phyloP scores from a whole-genome alignment of 192 early-diverging fungal species.

The Coemansia sp. region DNA sequence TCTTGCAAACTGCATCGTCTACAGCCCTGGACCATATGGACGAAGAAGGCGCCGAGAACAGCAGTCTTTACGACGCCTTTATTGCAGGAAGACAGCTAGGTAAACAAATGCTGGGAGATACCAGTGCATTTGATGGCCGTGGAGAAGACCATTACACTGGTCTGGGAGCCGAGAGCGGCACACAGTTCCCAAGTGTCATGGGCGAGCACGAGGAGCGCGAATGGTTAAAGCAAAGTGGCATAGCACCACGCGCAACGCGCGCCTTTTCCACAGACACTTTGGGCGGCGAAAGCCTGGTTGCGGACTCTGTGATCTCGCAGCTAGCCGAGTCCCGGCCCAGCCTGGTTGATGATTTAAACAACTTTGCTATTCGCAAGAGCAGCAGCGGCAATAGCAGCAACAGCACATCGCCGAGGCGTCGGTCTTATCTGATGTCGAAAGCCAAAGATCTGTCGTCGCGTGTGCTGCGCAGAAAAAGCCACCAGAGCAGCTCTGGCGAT shows the following conservation, averaged over 20 bases:
- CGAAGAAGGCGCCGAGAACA: constrained; percentile 19
- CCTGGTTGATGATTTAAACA: background rate
- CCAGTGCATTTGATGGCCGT: background rate
- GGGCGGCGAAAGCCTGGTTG: constrained; percentile 3
- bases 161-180: constrained; percentile 15
- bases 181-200: constrained; percentile 36
- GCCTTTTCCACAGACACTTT: constrained; percentile 26
- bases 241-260: constrained; percentile 10
- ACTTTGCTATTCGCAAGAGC: background rate
- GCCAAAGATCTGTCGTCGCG: constrained; percentile 35
- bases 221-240: constrained; percentile 13
- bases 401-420: constrained; percentile 2
- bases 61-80: constrained; percentile 18
- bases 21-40: constrained; percentile 42
- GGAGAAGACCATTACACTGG: constrained; percentile 37
- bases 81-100: constrained; percentile 24
- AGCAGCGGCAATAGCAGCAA: constrained; percentile 1
- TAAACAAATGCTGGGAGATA: constrained; percentile 20
- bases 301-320: constrained; percentile 4
- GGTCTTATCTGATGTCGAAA: constrained; percentile 21
- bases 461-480: constrained; percentile 11
- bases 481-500: background rate
- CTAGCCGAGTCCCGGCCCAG: background rate
- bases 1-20: constrained; percentile 50
- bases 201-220: constrained; percentile 38